These are phyloP conservation scores for Huntiella decipiens DNA, from an alignment of 2,329 filamentous ascomycete genomes.

Conservation along the genomic window DNA sequence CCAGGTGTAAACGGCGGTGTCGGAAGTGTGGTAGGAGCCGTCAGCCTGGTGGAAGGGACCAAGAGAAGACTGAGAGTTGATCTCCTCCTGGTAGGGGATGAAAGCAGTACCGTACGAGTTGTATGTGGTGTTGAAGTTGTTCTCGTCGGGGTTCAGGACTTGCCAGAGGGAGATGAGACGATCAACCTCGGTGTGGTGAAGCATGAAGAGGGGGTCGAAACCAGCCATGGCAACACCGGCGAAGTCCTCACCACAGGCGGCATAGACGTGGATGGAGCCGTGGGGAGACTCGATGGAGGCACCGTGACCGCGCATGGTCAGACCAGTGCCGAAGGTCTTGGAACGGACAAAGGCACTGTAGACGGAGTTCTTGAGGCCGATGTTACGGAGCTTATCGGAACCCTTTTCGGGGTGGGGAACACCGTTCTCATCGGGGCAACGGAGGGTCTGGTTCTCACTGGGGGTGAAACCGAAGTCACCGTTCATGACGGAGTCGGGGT, in stretches of 20 bases:
- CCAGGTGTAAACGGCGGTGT: slow-evolving; percentile 17
- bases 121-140: slow-evolving; percentile 20
- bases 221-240: slow-evolving; percentile 21
- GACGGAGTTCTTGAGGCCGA: slow-evolving; percentile 22
- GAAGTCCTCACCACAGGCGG: slow-evolving; percentile 24
- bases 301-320: slow-evolving; percentile 19
- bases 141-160: slow-evolving; percentile 21
- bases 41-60: slow-evolving; percentile 28
- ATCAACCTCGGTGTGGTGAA: slow-evolving; percentile 40
- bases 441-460: slow-evolving; percentile 20
- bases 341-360: slow-evolving; percentile 24
- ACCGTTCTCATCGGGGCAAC: slow-evolving; percentile 15
- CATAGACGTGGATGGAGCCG: slow-evolving; percentile 24
- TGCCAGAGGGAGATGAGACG: slow-evolving; percentile 42
- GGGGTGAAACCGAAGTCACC: slow-evolving; percentile 22
- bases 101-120: slow-evolving; percentile 21
- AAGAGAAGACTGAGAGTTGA: slow-evolving; percentile 27
- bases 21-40: slow-evolving; percentile 24
- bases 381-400: slow-evolving; percentile 18
- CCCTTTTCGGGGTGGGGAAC: slow-evolving; percentile 22
- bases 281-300: slow-evolving; percentile 26
- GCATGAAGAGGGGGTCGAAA: slow-evolving; percentile 29
- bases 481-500: slow-evolving; percentile 22
- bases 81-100: slow-evolving; percentile 21
- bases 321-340: slow-evolving; percentile 19